Evolutionary conservation across 2,329 filamentous ascomycete genomes (phyloP), one percentile per base, ranked within the genome.

Genomic region (Aspergillus amoenus): DNA sequence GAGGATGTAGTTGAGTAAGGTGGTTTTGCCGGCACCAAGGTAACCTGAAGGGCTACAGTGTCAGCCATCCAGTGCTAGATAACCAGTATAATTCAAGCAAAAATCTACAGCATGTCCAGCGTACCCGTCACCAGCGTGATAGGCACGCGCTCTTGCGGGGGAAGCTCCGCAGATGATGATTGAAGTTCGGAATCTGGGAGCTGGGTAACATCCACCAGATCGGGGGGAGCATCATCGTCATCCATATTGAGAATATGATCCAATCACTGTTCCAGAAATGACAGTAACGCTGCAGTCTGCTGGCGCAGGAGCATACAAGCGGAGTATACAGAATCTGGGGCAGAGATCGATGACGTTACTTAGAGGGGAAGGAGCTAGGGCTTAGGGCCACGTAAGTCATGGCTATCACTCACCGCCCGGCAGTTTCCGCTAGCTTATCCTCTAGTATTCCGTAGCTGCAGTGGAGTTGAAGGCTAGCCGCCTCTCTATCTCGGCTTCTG

Each of bases 1-100:
- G 52, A 99, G 80, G 60, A 99, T 97, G 73, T 97, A 96, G 73
- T 99, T 97, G 57, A 99, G 80, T 30, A 97, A 77, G 0, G 93
- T 97, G 0, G 93, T 97, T 76, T 99, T 99, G 17, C 94, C 94
- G 8, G 94, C 91, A 17, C 94, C 94, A 4, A 99, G 83, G 70
- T 99, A 99, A 3, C 94, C 91, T 94, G 22, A 48, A 17, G 39
- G 13, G 24, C 6, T n/a, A 24, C 41, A 18, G 40, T 34, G 40
- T 53, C 15, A 53, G 45, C 12, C 6, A 22, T 22, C 5, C 5
- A 17, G 24, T n/a, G 7, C 4, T 44, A 24, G 6, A 24, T 12
- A 12, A 44, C 12, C 42, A 8, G n/a, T n/a, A 12, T 15, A 32
- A 12, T 39, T 30, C 30, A 18, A 39, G 24, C 37, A 53, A 27